Evolutionary conservation across 805 yeast species (phyloP), one percentile per base, ranked within the genome.

Genomic region (Candida nanaspora): DNA sequence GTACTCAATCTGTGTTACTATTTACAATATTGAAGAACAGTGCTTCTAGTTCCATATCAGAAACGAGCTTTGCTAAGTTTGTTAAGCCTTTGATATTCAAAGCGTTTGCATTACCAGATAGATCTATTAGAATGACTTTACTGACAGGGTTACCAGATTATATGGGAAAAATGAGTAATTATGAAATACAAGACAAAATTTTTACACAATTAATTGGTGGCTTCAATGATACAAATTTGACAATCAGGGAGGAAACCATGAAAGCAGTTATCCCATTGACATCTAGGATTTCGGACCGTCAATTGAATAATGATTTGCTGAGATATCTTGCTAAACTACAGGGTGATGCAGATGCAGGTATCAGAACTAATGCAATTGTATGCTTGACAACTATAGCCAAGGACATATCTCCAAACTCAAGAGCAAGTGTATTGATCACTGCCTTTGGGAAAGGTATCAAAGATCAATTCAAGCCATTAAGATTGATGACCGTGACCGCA

Each of bases 401-500:
- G 26, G 62, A 68, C 43, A 72, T 87, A 49, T 78, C 78, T 50
- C 52, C 66, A 18, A 60, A 57, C 14, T 67, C 83, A 3, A 70
- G 89, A 43, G 70, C 86, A 9, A 80, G 78, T 19, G 95, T 93
- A 2, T 64, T 93, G 37, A 79, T 87, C 3, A 87, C 96, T 1
- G 98, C 97, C 0, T 82, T 85, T 50, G 75, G 86, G 2, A 82
- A 88, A 51, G 83, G 95, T 0, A 68, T 91, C 35, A 80, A 80
- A 51, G 98, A 91, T 59, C 73, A 89, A 0, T 79, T 78, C 52
- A 70, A 80, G 2, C 87, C 84, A 7, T 78, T 94, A 13, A 73
- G 93, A 47, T 58, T 80, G 53, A 84, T 82, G 4, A 87, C 96
- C 0, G 65, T 93, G 22, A 65, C 78, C 45, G 94, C 96, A 1